Evolutionary conservation across 371 early-diverging fungal species (phyloP), one percentile per base, ranked within the genome.

Genomic region (Umbelopsis sp.): DNA sequence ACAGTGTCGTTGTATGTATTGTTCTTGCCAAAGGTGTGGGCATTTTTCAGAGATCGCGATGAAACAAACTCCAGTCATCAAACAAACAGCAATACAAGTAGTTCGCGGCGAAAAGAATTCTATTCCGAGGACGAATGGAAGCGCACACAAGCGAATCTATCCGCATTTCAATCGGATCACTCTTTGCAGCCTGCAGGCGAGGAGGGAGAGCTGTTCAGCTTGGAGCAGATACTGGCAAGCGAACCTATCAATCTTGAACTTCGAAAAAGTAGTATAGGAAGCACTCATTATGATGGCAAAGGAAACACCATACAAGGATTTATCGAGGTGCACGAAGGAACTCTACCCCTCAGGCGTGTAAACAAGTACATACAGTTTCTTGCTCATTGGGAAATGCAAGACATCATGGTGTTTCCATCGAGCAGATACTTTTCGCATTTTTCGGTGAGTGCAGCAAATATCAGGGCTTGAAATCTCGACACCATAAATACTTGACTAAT

Each of bases 381-480:
- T 7, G 75, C 86, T 16, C 83, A 78, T 11, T 87, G 88, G 88
- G 78, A 83, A 37, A 87, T 86, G 88, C 78, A 79, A 48, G 75
- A 82, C 11, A 69, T 87, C 11, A 74, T 84, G 24, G 68, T 87
- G 8, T 81, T 83, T 67, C 88, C 88, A 10, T 41, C 75, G 2
- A 74, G 78, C 12, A 74, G 79, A 2, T 87, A 84, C 66, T 86
- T 87, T 71, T 84, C 84, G 16, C 82, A 79, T 65, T 83, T 79
- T 72, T 80, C 81, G 24, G 84, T 80, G 78, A 70, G 79, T 70
- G 46, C 10, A 10, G 2, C 2, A 12, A 1, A 12, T 41, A 41
- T 41, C 48, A 20, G 16, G 22, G 5, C 48, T 12, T 16, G 8
- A 4, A 8, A 24, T 50, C 16, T 50, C 7, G 7, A 18, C 16